phyloP scores from a whole-genome alignment of 2,329 filamentous ascomycete genomes.

The Hypoxylon rubiginosum region DNA sequence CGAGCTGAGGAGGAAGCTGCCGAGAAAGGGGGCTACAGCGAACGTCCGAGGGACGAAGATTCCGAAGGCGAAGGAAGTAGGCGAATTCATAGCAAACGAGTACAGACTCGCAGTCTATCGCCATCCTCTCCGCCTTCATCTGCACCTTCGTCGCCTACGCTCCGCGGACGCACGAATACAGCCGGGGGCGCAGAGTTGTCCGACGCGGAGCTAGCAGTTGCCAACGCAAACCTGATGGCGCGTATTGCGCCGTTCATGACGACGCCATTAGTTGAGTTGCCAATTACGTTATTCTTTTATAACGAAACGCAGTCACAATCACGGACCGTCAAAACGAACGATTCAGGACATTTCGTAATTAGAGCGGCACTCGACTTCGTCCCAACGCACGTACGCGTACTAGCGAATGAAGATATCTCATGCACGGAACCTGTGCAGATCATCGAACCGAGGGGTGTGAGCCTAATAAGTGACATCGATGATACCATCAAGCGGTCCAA shows the following conservation, averaged over 20 bases:
- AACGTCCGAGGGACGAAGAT: slow-evolving; percentile 66
- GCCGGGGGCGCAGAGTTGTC: slow-evolving; percentile 69
- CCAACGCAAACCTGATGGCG: slow-evolving; percentile 90
- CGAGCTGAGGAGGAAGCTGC: slow-evolving; percentile 79
- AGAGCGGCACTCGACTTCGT: slow-evolving; percentile 88
- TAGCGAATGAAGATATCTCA: slow-evolving; percentile 88
- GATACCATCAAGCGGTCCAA: slow-evolving; percentile 98
- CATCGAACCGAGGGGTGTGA: slow-evolving; percentile 84
- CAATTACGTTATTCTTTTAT: slow-evolving; percentile 96
- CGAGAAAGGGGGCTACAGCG: slow-evolving; percentile 79
- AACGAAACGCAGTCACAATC: slow-evolving; percentile 87
- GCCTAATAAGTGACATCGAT: slow-evolving; percentile 96
- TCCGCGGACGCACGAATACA: slow-evolving; percentile 55
- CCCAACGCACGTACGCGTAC: slow-evolving; percentile 87
- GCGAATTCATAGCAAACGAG: slow-evolving; percentile 36
- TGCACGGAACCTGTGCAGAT: slow-evolving; percentile 82
- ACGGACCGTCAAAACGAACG: slow-evolving; percentile 85
- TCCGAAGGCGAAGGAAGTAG: slow-evolving; percentile 56
- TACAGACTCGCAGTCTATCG: slow-evolving; percentile 27
- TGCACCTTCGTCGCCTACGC: slow-evolving; percentile 59
- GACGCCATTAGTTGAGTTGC: slow-evolving; percentile 79
- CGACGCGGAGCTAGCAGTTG: slow-evolving; percentile 79
- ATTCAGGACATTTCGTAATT: slow-evolving; percentile 87
- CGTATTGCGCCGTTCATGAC: slow-evolving; percentile 91
- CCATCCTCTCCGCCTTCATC: slow-evolving; percentile 57